Evolutionary conservation across 78 protist species (phyloP).

Genomic region (Bodo saltans): DNA sequence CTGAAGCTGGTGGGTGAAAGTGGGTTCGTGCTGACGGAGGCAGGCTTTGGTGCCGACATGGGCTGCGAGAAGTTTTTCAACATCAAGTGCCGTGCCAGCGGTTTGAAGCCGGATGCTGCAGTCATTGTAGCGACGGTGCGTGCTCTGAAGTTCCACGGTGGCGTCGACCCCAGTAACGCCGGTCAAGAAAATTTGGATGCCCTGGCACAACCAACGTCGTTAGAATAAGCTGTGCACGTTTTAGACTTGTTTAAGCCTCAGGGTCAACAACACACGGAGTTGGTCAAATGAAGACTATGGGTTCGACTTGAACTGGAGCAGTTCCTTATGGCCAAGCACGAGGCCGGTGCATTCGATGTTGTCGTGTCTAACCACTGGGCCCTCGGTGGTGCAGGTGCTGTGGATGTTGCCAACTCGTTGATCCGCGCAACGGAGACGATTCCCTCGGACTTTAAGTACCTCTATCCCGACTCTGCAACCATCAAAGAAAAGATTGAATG

Average conservation of each 20-base stretch:
- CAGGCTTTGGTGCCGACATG: conserved; percentile 81
- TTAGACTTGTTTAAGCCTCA: no score
- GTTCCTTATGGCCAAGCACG: conserved; percentile 22
- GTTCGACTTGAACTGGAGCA: no score
- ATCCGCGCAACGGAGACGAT: conserved; percentile 56
- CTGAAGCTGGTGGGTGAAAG: conserved; percentile 87
- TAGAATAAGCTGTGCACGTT: conserved; percentile 67
- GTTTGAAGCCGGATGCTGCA: conserved; percentile 73
- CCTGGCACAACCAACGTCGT: no score
- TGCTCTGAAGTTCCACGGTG: conserved; percentile 94
- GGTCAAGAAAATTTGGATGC: conserved; percentile 14
- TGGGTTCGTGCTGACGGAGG: conserved; percentile 92
- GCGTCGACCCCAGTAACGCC: conserved; percentile 32
- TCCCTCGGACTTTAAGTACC: conserved; percentile 55
- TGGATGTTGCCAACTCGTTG: conserved; percentile 73
- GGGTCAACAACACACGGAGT: no score
- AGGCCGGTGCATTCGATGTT: conserved; percentile 85
- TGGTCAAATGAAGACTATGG: no score
- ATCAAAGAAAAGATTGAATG: conserved; percentile 79
- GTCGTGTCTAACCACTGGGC: conserved; percentile 83
- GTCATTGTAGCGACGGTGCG: conserved; percentile 89
- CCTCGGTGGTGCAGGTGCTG: conserved; percentile 85
- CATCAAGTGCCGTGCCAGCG: conserved; percentile 89
- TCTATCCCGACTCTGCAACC: conserved; percentile 67
- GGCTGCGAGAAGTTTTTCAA: conserved; percentile 94